phyloP scores from a whole-genome alignment of 345 rosid genomes.

The Alliaria petiolata region DNA sequence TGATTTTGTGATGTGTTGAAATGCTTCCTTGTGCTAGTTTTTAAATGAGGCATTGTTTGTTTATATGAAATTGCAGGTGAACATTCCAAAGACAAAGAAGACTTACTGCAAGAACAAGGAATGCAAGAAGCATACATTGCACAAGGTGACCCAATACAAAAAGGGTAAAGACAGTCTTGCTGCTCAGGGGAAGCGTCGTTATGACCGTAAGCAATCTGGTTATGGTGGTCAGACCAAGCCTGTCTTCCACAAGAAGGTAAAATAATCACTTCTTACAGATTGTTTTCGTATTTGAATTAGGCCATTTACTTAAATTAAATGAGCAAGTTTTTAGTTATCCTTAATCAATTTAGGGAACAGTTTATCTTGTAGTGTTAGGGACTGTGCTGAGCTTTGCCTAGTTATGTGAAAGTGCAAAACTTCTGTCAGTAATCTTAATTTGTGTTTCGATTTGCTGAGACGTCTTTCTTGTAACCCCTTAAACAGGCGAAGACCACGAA shows the following conservation, averaged over 20 bases:
- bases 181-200: slow-evolving; percentile 78
- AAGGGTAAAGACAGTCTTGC: slow-evolving; percentile 89
- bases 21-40: neutral
- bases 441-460: neutral
- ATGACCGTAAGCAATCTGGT: slow-evolving; percentile 79
- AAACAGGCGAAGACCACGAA: slow-evolving; percentile 77
- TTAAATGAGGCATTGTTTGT: neutral
- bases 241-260: slow-evolving; percentile 83
- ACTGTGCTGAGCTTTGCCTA: too few species aligned
- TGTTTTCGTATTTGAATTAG: neutral
- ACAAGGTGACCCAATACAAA: slow-evolving; percentile 78
- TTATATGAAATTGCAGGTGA: slow-evolving; percentile 46
- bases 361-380: neutral
- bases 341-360: neutral
- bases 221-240: slow-evolving; percentile 90
- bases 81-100: slow-evolving; percentile 84
- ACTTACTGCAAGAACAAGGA: slow-evolving; percentile 77
- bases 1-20: neutral
- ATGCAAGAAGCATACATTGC: slow-evolving; percentile 77
- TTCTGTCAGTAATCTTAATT: neutral
- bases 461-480: neutral
- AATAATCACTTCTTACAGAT: neutral
- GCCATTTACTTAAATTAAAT: too few species aligned
- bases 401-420: neutral
- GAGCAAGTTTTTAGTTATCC: neutral